A percentile compares a stretch with the other conserved stretches of the same genome.
phyloP scores from a whole-genome alignment of 2,329 filamentous ascomycete genomes.

The Aspergillus sp. region DNA sequence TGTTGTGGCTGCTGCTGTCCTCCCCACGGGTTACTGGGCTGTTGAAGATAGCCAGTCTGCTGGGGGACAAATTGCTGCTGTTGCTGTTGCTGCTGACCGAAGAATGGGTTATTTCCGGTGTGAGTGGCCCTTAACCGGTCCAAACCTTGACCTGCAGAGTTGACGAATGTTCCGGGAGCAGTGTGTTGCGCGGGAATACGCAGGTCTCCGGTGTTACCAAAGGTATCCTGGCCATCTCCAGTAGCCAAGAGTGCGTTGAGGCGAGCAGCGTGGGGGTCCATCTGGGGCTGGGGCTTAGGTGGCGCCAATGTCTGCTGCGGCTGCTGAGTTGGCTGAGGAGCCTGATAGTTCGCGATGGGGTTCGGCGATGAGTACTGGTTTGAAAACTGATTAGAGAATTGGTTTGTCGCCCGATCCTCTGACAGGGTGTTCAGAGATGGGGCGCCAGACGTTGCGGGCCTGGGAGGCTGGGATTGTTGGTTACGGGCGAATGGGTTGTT shows the following conservation, averaged over 20 bases:
- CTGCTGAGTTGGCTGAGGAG: slow-evolving; percentile 31
- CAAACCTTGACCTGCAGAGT: slow-evolving; percentile 83
- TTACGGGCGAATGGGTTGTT: slow-evolving; percentile 91
- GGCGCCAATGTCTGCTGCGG: slow-evolving; percentile 21
- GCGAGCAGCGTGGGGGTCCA: slow-evolving; percentile 64
- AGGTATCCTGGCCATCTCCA: slow-evolving; percentile 94
- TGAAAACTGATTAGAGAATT: slow-evolving; percentile 60
- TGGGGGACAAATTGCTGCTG: slow-evolving; percentile 53
- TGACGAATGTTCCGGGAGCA: slow-evolving; percentile 92
- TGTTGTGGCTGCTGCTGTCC: slow-evolving; percentile 45
- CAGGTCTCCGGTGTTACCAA: slow-evolving; percentile 93
- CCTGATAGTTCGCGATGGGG: slow-evolving; percentile 52
- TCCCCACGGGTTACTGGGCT: slow-evolving; percentile 58
- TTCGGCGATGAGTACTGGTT: slow-evolving; percentile 54
- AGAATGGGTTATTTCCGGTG: slow-evolving; percentile 86
- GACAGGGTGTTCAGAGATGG: slow-evolving; percentile 73
- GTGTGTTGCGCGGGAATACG: slow-evolving; percentile 97
- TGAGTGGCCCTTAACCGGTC: slow-evolving; percentile 65
- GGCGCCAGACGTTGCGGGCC: slow-evolving; percentile 56
- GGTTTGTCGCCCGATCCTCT: slow-evolving; percentile 76
- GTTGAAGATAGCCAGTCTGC: slow-evolving; percentile 46
- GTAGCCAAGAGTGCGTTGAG: slow-evolving; percentile 83
- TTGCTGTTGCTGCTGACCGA: slow-evolving; percentile 59
- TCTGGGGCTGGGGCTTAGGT: slow-evolving; percentile 33
- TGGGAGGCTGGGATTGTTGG: slow-evolving; percentile 41